phyloP scores from a whole-genome alignment of 345 rosid species.

The Populus tremula region DNA sequence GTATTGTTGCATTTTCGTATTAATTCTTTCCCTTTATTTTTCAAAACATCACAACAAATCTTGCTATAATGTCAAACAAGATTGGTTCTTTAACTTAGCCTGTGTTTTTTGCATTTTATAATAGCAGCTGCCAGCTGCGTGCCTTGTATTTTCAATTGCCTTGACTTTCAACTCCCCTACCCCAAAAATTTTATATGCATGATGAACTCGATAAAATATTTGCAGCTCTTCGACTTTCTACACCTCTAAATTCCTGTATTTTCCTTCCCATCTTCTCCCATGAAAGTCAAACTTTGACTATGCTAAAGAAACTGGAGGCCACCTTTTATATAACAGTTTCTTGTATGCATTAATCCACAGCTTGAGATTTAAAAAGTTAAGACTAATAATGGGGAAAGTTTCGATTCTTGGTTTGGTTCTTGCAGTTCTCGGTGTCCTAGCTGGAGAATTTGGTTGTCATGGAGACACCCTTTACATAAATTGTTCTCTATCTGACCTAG shows the following conservation, averaged over 20 bases:
- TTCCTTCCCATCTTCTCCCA: background rate
- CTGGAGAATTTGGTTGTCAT: constrained; percentile 13
- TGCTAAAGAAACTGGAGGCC: background rate
- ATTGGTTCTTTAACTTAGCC: too few relatives aligned
- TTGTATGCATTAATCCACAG: background rate
- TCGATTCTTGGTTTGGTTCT: constrained; percentile 5
- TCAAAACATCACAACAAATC: too few relatives aligned
- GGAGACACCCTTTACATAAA: constrained; percentile 10
- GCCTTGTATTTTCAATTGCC: too few relatives aligned
- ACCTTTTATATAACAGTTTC: background rate
- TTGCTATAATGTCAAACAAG: too few relatives aligned
- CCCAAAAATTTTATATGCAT: background rate
- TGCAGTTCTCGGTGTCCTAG: constrained; percentile 16
- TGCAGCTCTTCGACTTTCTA: background rate
- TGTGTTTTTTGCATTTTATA: too few relatives aligned
- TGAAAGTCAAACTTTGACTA: background rate
- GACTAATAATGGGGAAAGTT: constrained; percentile 14
- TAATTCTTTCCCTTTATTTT: too few relatives aligned
- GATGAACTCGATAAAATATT: background rate
- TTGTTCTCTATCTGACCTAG: constrained; percentile 30
- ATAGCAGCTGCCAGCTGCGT: too few relatives aligned
- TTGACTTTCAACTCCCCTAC: too few relatives aligned
- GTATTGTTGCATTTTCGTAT: too few relatives aligned
- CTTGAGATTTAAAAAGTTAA: background rate
- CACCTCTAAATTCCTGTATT: background rate